Conservation (phyloP, 495 filamentous ascomycete genomes). For the Tuber calosporum region DNA sequence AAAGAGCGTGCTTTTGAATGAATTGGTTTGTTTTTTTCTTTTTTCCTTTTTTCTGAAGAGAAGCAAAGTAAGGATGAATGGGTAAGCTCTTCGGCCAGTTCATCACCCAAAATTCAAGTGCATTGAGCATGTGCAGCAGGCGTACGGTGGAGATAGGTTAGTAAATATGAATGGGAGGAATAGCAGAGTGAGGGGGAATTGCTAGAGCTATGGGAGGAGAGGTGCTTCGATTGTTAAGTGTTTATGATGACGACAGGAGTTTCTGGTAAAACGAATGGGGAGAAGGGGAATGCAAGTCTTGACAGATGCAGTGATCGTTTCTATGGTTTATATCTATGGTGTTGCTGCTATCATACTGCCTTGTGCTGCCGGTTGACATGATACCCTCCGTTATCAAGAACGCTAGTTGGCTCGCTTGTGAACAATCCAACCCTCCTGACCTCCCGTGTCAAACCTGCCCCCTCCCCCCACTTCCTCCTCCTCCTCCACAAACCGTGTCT, state of each 20-base stretch:
- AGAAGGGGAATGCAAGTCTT: not conserved
- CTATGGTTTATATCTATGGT: too few species aligned
- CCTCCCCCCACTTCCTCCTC: not conserved
- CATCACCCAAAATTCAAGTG: not conserved
- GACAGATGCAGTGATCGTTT: not conserved
- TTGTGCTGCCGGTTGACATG: not conserved
- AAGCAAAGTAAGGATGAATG: not conserved
- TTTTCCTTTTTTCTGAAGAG: not conserved
- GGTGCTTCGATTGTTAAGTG: not conserved
- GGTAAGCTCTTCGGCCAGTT: not conserved
- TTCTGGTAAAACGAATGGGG: not conserved
- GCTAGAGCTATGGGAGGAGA: not conserved
- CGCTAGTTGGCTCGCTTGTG: constrained; percentile 2
- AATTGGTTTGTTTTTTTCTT: too few species aligned
- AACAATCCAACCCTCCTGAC: not conserved
- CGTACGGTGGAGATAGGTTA: not conserved
- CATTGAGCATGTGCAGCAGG: not conserved
- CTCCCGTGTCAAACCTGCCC: not conserved
- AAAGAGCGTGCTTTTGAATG: constrained; percentile 2
- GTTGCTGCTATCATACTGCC: not conserved
- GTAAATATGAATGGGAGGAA: not conserved
- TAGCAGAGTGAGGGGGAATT: not conserved
- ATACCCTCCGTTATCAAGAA: not conserved
- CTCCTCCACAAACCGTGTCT: not conserved
- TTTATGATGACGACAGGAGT: constrained; percentile 4